Evolutionary conservation across 805 yeast species (phyloP).

Genomic region (Cyberlindnera veronae): DNA sequence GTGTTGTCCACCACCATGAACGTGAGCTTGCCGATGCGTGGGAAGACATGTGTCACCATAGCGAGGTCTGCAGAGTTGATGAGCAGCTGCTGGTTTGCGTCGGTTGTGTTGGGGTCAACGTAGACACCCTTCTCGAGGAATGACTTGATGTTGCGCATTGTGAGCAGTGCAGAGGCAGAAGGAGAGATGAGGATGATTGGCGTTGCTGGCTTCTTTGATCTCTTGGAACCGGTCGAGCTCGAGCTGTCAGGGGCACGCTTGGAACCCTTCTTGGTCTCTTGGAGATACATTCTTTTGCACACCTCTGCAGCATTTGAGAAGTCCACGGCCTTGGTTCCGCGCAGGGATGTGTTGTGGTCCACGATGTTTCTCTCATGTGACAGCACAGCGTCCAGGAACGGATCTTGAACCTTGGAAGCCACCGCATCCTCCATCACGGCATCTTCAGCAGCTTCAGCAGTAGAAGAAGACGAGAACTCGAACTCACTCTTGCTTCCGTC

Average conservation of each 20-base stretch:
- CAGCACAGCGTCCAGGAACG: conserved; percentile 29
- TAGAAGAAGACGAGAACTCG: conserved; percentile 42
- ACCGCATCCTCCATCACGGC: conserved; percentile 18
- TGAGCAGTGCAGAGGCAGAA: conserved; percentile 68
- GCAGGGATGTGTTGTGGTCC: conserved; percentile 56
- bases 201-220: conserved; percentile 37
- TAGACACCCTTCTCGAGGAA: conserved; percentile 73
- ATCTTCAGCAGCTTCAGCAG: conserved; percentile 1
- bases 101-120: conserved; percentile 46
- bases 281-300: conserved; percentile 12
- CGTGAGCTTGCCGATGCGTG: conserved; percentile 54
- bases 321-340: conserved; percentile 66
- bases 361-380: conserved; percentile 46
- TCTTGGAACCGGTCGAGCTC: conserved; percentile 14
- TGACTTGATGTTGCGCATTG: conserved; percentile 60
- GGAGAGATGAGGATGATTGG: conserved; percentile 80
- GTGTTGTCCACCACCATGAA: conserved; percentile 86
- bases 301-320: conserved; percentile 57
- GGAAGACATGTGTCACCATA: conserved; percentile 51
- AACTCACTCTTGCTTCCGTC: conserved; percentile 63
- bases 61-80: conserved; percentile 30
- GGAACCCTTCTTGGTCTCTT: conserved; percentile 11
- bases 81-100: conserved; percentile 29
- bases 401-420: conserved; percentile 30
- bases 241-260: too few relatives aligned